These are phyloP conservation scores for Beta macrorhiza DNA, from an alignment of 179 eudicot genomes.

Conservation along the genomic window DNA sequence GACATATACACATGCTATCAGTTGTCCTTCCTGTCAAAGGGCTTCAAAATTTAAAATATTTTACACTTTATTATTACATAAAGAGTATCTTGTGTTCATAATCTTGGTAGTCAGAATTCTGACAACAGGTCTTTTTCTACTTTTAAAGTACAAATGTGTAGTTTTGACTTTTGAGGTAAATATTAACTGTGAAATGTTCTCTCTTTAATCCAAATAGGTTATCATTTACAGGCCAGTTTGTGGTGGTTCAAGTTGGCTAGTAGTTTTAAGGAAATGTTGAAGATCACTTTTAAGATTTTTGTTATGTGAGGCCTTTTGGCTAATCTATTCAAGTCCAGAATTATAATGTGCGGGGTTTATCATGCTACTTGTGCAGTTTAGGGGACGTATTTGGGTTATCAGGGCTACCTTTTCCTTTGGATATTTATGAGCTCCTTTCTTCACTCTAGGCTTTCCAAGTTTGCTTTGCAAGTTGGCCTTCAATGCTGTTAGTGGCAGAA, in stretches of 20 bases:
- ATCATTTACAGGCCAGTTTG: neutral
- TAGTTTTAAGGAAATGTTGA: neutral
- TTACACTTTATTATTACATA: neutral
- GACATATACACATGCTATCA: conserved; percentile 5
- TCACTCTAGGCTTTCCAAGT: neutral
- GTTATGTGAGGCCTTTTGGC: neutral
- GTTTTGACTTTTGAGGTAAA: neutral
- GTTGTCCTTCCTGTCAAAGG: neutral
- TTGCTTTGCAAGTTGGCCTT: neutral
- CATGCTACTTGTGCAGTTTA: neutral
- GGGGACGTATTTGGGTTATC: neutral
- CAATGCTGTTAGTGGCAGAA: neutral
- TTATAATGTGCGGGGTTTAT: neutral
- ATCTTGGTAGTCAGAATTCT: neutral
- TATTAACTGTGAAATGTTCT: neutral
- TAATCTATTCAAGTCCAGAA: neutral
- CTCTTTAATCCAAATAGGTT: neutral
- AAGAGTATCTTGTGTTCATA: neutral
- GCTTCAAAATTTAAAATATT: neutral
- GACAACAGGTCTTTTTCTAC: neutral
- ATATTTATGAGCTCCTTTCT: neutral
- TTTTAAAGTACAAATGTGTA: neutral
- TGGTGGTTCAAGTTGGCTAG: neutral
- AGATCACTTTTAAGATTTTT: neutral
- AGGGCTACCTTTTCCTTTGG: neutral